A percentile compares a stretch with the other conserved stretches of the same genome.
Conservation (phyloP, 305 asterid genomes). For the Fraxinus greggii region DNA sequence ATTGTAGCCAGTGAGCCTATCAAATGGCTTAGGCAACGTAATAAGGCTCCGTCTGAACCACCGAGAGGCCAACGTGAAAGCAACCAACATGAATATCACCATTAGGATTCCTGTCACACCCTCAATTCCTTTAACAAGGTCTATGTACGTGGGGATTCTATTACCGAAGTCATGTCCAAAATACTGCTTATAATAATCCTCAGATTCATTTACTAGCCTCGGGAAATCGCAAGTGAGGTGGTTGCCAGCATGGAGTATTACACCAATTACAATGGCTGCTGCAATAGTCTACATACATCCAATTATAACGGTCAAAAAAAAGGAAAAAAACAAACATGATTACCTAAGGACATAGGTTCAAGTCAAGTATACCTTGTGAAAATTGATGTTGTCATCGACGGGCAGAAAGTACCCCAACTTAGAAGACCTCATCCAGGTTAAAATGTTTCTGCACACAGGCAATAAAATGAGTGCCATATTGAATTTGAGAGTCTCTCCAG, state of each 20-base stretch:
- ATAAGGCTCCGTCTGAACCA: conserved; percentile 54
- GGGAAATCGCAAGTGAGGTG: conserved; percentile 67
- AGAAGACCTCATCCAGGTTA: conserved; percentile 57
- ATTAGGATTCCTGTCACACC: conserved; percentile 58
- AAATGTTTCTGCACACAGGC: conserved; percentile 61
- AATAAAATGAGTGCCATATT: conserved; percentile 56
- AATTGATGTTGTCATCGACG: conserved; percentile 59
- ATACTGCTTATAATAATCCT: conserved; percentile 11
- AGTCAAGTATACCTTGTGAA: conserved; percentile 46
- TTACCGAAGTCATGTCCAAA: conserved; percentile 37
- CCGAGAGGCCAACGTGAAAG: conserved; percentile 52
- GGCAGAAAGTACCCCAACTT: conserved; percentile 43
- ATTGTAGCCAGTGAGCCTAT: conserved; percentile 57
- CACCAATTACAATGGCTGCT: conserved; percentile 47
- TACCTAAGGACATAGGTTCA: neutral
- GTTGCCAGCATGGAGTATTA: conserved; percentile 55
- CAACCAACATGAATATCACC: conserved; percentile 52
- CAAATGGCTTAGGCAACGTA: conserved; percentile 49
- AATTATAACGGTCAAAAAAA: neutral
- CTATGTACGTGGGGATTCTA: conserved; percentile 36
- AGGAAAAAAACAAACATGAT: neutral
- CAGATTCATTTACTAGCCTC: conserved; percentile 36
- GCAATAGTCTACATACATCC: conserved; percentile 45
- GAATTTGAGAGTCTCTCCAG: conserved; percentile 63
- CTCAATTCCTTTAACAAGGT: conserved; percentile 41